A percentile compares a stretch with the other conserved stretches of the same genome.
Conservation (phyloP, 306 rosid species). For the Pachyrhizus erosus region DNA sequence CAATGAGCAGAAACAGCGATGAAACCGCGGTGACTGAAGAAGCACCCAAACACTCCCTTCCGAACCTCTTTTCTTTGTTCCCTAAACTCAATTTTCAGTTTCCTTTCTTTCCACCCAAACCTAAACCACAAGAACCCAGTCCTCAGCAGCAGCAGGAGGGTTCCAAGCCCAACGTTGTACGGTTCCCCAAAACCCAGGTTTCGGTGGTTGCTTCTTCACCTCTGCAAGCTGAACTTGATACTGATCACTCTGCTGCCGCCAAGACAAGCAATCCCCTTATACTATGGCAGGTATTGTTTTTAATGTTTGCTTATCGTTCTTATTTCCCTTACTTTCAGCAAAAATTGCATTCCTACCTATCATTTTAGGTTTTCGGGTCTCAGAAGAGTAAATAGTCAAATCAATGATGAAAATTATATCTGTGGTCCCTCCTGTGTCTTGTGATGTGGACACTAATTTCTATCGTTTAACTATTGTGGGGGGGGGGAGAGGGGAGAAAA, state of each 20-base stretch:
- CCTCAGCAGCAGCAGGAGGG: background rate
- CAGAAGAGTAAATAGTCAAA: background rate
- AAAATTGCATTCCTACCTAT: background rate
- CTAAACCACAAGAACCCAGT: background rate
- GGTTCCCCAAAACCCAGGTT: constrained; percentile 60
- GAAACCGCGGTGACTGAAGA: constrained; percentile 45
- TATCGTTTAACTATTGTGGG: background rate
- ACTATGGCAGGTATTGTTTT: constrained; percentile 71
- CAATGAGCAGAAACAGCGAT: constrained; percentile 55
- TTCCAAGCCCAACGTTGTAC: constrained; percentile 55
- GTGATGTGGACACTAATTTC: background rate
- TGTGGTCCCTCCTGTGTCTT: background rate
- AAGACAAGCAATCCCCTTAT: constrained; percentile 80
- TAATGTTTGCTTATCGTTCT: background rate
- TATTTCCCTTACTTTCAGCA: background rate
- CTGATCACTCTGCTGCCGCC: constrained; percentile 39
- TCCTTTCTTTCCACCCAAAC: constrained; percentile 54
- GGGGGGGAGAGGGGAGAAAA: background rate
- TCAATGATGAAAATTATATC: background rate
- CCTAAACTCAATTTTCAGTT: constrained; percentile 52
- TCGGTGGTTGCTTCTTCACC: constrained; percentile 55
- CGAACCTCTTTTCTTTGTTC: constrained; percentile 53
- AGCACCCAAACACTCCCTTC: constrained; percentile 29
- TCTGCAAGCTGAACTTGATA: constrained; percentile 55
- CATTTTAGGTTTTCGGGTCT: constrained; percentile 29